Conservation (phyloP, 1,284 basidiomycete genomes). For the Sphaerobolus stellatus region DNA sequence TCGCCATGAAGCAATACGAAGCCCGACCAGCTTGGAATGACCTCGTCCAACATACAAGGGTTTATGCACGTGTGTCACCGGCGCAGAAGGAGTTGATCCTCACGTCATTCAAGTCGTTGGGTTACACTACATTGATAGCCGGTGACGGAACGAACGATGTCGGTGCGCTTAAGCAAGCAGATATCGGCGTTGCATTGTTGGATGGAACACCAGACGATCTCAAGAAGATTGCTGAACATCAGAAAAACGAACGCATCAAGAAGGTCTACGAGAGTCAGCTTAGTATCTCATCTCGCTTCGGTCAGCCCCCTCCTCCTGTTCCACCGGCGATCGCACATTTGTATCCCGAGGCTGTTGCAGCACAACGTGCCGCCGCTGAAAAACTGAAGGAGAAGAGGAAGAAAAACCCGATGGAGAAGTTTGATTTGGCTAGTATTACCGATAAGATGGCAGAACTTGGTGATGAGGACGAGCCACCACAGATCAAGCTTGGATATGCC, state of each 20-base stretch:
- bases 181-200: slow-evolving; percentile 90
- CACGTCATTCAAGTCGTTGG: slow-evolving; percentile 81
- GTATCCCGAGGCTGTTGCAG: slow-evolving; percentile 87
- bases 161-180: slow-evolving; percentile 93
- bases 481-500: slow-evolving; percentile 96
- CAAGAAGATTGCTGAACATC: slow-evolving; percentile 90
- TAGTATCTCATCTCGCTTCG: slow-evolving; percentile 84
- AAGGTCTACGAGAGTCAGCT: slow-evolving; percentile 95
- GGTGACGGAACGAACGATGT: slow-evolving; percentile 98
- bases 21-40: slow-evolving; percentile 40
- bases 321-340: slow-evolving; percentile 80
- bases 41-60: slow-evolving; percentile 92
- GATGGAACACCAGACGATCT: slow-evolving; percentile 91
- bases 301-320: slow-evolving; percentile 88
- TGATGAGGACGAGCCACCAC: slow-evolving; percentile 87
- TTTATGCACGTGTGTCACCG: slow-evolving; percentile 96
- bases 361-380: slow-evolving; percentile 75
- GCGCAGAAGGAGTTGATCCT: slow-evolving; percentile 92
- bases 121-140: slow-evolving; percentile 92
- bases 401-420: slow-evolving; percentile 91
- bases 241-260: slow-evolving; percentile 85
- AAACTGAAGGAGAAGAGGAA: slow-evolving; percentile 65
- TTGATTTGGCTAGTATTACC: slow-evolving; percentile 84
- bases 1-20: slow-evolving; percentile 85
- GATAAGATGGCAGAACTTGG: slow-evolving; percentile 91